These are phyloP conservation scores for Jatropha podagrica DNA, from an alignment of 441 rosid genomes.

Conservation along the genomic window DNA sequence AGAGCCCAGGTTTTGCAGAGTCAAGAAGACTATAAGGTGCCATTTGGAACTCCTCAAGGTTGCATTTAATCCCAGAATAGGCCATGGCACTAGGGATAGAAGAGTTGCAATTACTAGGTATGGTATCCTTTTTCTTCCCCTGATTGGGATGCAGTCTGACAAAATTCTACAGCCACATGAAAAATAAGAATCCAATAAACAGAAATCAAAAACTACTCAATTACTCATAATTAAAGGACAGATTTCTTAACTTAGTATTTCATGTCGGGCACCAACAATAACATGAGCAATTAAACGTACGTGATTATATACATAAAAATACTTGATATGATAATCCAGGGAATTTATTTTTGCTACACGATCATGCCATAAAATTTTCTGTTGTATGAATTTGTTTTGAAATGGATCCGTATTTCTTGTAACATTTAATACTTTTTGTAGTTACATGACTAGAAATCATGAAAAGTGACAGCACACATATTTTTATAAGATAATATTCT, in stretches of 20 bases:
- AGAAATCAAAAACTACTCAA: background rate
- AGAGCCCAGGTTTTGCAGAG: constrained; percentile 85
- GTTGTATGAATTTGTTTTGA: background rate
- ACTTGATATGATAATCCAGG: background rate
- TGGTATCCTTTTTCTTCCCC: constrained; percentile 83
- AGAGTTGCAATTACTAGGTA: constrained; percentile 74
- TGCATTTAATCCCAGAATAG: constrained; percentile 60
- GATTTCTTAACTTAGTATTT: background rate
- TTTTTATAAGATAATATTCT: background rate
- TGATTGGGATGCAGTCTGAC: constrained; percentile 87
- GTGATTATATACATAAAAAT: background rate
- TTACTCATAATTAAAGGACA: background rate
- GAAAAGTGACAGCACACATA: background rate
- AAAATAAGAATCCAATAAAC: constrained; percentile 16
- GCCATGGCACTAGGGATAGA: constrained; percentile 86
- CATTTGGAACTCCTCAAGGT: constrained; percentile 55
- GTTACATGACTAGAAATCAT: background rate
- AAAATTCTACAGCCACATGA: constrained; percentile 55
- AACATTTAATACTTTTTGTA: background rate
- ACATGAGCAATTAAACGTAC: background rate
- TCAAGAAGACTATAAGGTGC: constrained; percentile 63
- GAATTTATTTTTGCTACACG: background rate
- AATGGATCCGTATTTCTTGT: background rate
- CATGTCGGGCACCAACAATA: background rate
- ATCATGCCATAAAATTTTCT: background rate